phyloP scores from a whole-genome alignment of 2,329 filamentous ascomycete genomes.

The Rosellinia necatrix region DNA sequence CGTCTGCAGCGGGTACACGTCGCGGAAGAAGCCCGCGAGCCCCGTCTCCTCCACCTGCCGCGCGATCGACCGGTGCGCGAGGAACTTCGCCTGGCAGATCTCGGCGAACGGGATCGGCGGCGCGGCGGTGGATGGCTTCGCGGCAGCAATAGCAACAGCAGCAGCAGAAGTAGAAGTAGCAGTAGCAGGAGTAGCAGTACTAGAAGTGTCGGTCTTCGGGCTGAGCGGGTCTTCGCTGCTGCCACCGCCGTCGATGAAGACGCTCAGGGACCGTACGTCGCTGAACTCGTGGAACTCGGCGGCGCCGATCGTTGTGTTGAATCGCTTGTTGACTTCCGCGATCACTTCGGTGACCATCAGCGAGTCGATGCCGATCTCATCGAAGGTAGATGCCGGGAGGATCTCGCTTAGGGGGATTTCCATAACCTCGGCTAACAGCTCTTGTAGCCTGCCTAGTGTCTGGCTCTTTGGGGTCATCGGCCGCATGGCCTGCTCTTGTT shows the following conservation, averaged over 20 bases:
- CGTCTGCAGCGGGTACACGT: not conserved
- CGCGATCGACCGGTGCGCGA: too few relatives aligned
- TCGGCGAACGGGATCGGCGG: too few relatives aligned
- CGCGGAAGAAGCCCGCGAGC: not conserved
- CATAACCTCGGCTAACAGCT: conserved; percentile 19
- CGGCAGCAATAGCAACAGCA: too few relatives aligned
- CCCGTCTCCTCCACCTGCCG: too few relatives aligned
- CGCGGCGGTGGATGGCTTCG: too few relatives aligned
- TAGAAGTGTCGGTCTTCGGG: too few relatives aligned
- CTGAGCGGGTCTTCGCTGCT: not conserved
- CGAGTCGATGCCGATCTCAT: conserved; percentile 31
- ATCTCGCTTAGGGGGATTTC: conserved; percentile 24
- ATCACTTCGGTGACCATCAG: conserved; percentile 28
- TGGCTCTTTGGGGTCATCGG: not conserved
- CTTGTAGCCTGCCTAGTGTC: conserved; percentile 6
- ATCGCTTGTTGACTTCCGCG: conserved; percentile 18
- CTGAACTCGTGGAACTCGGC: not conserved
- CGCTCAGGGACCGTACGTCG: not conserved
- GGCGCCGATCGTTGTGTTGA: not conserved
- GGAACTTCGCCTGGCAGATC: too few relatives aligned
- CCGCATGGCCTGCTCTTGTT: conserved; percentile 7
- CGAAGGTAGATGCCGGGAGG: not conserved
- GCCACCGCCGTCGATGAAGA: not conserved
- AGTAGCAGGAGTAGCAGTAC: too few relatives aligned
- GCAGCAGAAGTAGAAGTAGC: too few relatives aligned